phyloP scores from a whole-genome alignment of 2,329 filamentous ascomycete genomes.

The Microdochium bolleyi region DNA sequence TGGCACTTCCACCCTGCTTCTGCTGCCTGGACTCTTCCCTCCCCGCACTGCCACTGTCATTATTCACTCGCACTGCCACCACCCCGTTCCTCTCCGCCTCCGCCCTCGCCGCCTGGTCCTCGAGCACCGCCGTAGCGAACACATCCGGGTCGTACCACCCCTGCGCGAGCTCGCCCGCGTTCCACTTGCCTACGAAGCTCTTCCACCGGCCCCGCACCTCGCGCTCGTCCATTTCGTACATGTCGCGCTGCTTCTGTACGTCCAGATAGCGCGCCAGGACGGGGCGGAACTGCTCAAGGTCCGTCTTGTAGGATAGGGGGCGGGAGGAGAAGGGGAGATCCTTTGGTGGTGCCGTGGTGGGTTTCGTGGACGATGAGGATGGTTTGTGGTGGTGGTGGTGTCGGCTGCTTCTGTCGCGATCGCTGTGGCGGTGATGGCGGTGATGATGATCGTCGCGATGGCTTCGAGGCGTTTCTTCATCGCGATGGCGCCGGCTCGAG shows the following conservation, averaged over 20 bases:
- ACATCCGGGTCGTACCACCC: slow-evolving; percentile 88
- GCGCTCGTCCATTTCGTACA: slow-evolving; percentile 62
- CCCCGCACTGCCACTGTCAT: slow-evolving; percentile 1
- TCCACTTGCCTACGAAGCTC: slow-evolving; percentile 89
- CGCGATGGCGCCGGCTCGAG: not conserved
- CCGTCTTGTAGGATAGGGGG: slow-evolving; percentile 54
- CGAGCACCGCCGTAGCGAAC: slow-evolving; percentile 31
- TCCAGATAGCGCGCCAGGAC: slow-evolving; percentile 81
- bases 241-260: slow-evolving; percentile 70
- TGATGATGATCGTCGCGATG: not conserved
- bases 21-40: too few species aligned
- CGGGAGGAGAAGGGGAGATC: slow-evolving; percentile 59
- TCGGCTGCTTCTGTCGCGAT: not conserved
- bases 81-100: slow-evolving; percentile 3
- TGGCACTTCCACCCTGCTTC: too few species aligned
- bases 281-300: slow-evolving; percentile 57
- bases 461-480: not conserved
- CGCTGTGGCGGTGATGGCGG: not conserved
- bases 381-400: not conserved
- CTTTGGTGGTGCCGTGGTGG: not conserved
- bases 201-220: slow-evolving; percentile 85
- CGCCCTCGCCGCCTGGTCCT: slow-evolving; percentile 4
- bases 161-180: slow-evolving; percentile 75
- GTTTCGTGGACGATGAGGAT: slow-evolving; percentile 4
- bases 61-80: slow-evolving; percentile 11